Conservation (phyloP, 2,329 filamentous ascomycete species). For the Chaetomium globosum region DNA sequence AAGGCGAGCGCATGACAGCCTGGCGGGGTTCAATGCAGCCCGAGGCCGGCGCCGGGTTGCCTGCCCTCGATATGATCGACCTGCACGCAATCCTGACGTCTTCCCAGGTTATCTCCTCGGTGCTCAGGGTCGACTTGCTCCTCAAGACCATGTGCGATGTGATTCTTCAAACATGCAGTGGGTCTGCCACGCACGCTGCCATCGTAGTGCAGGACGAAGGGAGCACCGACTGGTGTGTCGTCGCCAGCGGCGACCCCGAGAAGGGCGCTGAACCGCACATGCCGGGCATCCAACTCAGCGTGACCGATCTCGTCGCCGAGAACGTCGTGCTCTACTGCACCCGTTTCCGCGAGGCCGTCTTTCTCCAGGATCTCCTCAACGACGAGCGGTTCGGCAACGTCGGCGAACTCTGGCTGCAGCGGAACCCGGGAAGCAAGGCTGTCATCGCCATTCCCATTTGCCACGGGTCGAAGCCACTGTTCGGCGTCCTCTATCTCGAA, state of each 20-base stretch:
- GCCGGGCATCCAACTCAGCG: constrained; percentile 64
- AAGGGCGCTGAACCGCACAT: constrained; percentile 67
- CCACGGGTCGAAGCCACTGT: constrained; percentile 69
- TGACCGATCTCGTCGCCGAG: constrained; percentile 70
- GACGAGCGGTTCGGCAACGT: constrained; percentile 81
- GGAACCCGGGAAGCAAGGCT: constrained; percentile 70
- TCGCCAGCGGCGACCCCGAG: constrained; percentile 73
- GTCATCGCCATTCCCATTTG: constrained; percentile 80
- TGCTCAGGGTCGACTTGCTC: constrained; percentile 73
- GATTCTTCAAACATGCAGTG: constrained; percentile 75
- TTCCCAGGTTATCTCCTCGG: constrained; percentile 78
- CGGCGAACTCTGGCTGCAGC: constrained; percentile 66
- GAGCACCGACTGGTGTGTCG: constrained; percentile 67
- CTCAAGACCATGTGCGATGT: constrained; percentile 81
- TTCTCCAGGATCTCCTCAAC: constrained; percentile 70
- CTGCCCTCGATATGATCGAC: constrained; percentile 81
- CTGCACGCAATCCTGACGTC: constrained; percentile 76
- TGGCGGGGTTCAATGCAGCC: constrained; percentile 64
- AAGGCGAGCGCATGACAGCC: constrained; percentile 62
- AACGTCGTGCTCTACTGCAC: constrained; percentile 77
- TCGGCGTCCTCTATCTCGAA: constrained; percentile 77
- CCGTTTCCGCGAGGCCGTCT: constrained; percentile 74
- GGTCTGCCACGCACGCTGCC: constrained; percentile 69
- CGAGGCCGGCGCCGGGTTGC: constrained; percentile 64
- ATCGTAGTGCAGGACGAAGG: constrained; percentile 73